Percentiles rank a stretch among this genome's conserved stretches.
Conservation (phyloP, 306 rosid species). For the Senna tora region DNA sequence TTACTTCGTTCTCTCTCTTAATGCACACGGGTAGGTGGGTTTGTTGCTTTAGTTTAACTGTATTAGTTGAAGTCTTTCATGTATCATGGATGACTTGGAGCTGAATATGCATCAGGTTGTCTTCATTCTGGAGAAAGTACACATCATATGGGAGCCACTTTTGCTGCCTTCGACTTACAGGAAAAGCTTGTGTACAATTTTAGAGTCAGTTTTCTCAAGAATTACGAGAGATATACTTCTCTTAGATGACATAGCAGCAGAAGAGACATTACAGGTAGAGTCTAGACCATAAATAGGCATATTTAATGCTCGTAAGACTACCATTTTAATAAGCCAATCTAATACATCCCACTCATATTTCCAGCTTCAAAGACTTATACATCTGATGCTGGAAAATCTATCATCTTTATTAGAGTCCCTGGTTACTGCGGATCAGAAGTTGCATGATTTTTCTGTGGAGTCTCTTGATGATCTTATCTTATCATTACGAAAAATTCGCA, state of each 20-base stretch:
- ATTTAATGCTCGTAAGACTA: slow-evolving; percentile 18
- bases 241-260: slow-evolving; percentile 94
- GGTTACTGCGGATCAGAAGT: slow-evolving; percentile 48
- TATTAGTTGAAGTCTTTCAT: slow-evolving; percentile 26
- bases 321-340: slow-evolving; percentile 38
- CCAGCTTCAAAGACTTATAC: slow-evolving; percentile 81
- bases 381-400: slow-evolving; percentile 72
- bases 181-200: slow-evolving; percentile 75
- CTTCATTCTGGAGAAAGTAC: slow-evolving; percentile 87
- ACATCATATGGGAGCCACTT: slow-evolving; percentile 93
- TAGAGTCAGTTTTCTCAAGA: slow-evolving; percentile 86
- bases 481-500: slow-evolving; percentile 75
- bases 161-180: slow-evolving; percentile 79
- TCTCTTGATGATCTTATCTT: slow-evolving; percentile 66
- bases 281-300: background rate
- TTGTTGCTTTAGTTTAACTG: slow-evolving; percentile 19
- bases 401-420: slow-evolving; percentile 72
- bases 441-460: slow-evolving; percentile 47
- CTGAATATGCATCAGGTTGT: slow-evolving; percentile 64
- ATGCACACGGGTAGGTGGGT: background rate
- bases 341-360: slow-evolving; percentile 33
- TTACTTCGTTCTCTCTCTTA: background rate
- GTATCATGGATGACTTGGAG: slow-evolving; percentile 33
- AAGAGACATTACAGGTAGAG: slow-evolving; percentile 87
- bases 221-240: slow-evolving; percentile 74